Evolutionary conservation across 352 stramenopile genomes (phyloP), one percentile per base, ranked within the genome.

Genomic region (Ophiocytium majus): DNA sequence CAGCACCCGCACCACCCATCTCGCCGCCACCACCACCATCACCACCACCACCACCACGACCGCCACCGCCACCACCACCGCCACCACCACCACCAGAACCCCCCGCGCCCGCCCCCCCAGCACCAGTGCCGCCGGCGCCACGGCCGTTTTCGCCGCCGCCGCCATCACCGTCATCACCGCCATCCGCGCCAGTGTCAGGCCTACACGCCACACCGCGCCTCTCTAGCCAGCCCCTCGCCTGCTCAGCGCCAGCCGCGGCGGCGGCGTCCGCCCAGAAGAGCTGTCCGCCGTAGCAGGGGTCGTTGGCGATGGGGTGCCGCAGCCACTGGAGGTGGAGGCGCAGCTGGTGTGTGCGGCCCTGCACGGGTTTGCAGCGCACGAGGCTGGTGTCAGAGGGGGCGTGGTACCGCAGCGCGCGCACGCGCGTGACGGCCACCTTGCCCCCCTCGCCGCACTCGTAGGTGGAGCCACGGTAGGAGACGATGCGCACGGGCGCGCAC

Each of bases 271-370:
- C 85, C 71, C 79, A 84, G 81, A 83, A 83, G 33, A 89, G 76
- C 49, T 81, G 75, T 23, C 96, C 96, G 80, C 96, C 96, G 89
- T 98, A 99, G 90, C 96, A 98, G 33, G 95, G 95, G 86, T 99
- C 96, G 86, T 99, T 99, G 10, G 95, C 95, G 90, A 99, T 99
- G 0, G 96, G 94, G 83, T 95, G 92, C 23, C 91, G 91, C 31
- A 94, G 50, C 84, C 90, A 87, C 85, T 98, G 95, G 66, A 98
- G 90, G 83, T 99, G 97, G 31, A 99, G 89, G 17, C 97, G 94
- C 86, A 99, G 98, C 90, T 99, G 97, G 91, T 99, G 97, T 35
- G 96, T 99, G 79, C 97, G 92, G 71, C 97, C 97, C 5, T 97
- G 98, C 63, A 96, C 90, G 1, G 96, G 96, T 82, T 96, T 95